Evolutionary conservation across 139 green algal genomes (phyloP), one percentile per base, ranked within the genome.

Genomic region (Chlamydomonas schloesseri): DNA sequence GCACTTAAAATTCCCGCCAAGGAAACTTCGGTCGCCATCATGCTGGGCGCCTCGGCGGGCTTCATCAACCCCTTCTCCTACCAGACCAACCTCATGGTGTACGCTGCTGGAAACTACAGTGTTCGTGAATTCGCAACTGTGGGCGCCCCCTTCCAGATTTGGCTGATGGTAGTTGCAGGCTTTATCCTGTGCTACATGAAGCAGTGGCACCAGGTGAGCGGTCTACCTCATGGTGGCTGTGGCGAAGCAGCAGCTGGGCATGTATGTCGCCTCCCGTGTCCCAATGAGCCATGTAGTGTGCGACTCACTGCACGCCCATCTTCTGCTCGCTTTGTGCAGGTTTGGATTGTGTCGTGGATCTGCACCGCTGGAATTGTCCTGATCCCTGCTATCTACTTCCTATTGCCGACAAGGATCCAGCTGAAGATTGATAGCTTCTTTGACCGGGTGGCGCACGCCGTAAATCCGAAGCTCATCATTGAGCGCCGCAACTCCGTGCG

Each of bases 21-120:
- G 42, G 69, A 82, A 14, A 90, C 89, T 81, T 86, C 79, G 17
- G 74, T 88, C 4, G 82, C 86, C 20, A 65, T 89, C 78, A 93
- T 93, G 90, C 82, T 93, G 34, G 93, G 87, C 15, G 91, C 89
- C 29, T 92, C 82, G 17, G 89, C 92, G 0, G 87, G 70, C 70
- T 96, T 93, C 87, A 88, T 91, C 67, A 88, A 71, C 33, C 93
- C 92, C 47, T 94, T 93, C 87, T 65, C 74, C 26, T 96, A 95
- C 87, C 93, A 95, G 86, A 90, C 70, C 80, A 95, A 96, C 89
- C 88, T 96, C 23, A 96, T 96, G 93, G 92, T 94, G n/a, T 93
- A 87, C 73, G 82, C 82, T 17, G 89, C 93, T 10, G 93, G 93
- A 37, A 91, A 91, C 37, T 95, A 95, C 89, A 74, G 79, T 20